Conservation (phyloP, 495 filamentous ascomycete species). For the Jackrogersella minutella region DNA sequence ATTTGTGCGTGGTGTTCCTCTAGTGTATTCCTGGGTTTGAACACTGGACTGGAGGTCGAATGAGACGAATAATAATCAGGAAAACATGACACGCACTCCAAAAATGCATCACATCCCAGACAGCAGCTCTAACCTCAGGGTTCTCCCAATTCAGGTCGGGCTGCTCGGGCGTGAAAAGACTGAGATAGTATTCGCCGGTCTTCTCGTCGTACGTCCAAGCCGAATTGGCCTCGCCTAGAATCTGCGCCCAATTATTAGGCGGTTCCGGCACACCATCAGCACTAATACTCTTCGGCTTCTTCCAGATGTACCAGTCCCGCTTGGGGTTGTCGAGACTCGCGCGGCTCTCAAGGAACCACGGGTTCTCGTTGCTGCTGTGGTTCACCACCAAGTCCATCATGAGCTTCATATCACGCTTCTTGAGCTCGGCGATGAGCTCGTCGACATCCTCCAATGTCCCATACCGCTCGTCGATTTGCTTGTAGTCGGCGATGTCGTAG, state of each 20-base stretch:
- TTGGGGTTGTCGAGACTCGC: conserved; percentile 60
- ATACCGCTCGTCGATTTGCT: conserved; percentile 63
- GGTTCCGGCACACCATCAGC: conserved; percentile 60
- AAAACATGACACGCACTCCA: conserved; percentile 49
- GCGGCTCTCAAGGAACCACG: conserved; percentile 69
- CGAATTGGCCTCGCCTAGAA: conserved; percentile 63
- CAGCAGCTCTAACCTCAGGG: conserved; percentile 62
- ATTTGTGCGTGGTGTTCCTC: no score
- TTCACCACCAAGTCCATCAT: conserved; percentile 73
- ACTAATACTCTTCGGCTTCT: conserved; percentile 56
- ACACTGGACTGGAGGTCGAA: background rate
- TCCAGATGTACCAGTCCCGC: conserved; percentile 72
- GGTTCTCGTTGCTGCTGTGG: conserved; percentile 69
- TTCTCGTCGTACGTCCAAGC: conserved; percentile 67
- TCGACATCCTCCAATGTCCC: conserved; percentile 68
- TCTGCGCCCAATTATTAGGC: conserved; percentile 69
- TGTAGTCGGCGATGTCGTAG: conserved; percentile 69
- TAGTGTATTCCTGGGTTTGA: no score
- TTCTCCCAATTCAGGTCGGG: conserved; percentile 75
- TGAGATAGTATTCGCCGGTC: conserved; percentile 67
- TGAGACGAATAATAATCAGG: background rate
- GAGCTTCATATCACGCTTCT: conserved; percentile 67
- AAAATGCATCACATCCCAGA: conserved; percentile 66
- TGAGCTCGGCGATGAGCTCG: conserved; percentile 60
- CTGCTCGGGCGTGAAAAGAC: conserved; percentile 65